These are phyloP conservation scores for Nyssa sinensis DNA, from an alignment of 148 eudicot species.

Conservation along the genomic window DNA sequence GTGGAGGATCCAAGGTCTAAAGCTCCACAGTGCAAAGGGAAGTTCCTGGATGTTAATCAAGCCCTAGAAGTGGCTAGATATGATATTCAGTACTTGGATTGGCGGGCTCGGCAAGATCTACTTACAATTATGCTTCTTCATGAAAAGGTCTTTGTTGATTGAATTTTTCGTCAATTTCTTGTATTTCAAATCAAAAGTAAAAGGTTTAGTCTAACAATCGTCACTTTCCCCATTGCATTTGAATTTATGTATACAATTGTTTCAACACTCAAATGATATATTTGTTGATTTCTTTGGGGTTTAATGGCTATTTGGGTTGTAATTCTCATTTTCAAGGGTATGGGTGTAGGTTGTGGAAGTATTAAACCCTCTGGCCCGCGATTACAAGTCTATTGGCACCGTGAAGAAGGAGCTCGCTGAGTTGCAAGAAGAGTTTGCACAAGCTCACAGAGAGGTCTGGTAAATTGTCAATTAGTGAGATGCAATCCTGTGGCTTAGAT, in stretches of 20 bases:
- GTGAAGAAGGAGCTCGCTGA: constrained; percentile 84
- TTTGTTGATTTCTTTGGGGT: neutral
- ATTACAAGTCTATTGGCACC: constrained; percentile 83
- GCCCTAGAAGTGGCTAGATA: constrained; percentile 85
- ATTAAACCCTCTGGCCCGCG: constrained; percentile 90
- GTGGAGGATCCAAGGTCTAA: constrained; percentile 84
- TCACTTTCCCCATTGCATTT: no score
- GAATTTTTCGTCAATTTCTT: neutral
- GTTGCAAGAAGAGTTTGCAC: constrained; percentile 77
- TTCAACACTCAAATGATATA: neutral
- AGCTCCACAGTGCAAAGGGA: constrained; percentile 65
- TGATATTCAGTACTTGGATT: constrained; percentile 90
- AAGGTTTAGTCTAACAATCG: neutral
- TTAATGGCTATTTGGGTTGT: neutral
- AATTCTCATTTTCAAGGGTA: constrained; percentile 22
- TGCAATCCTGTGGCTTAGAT: neutral
- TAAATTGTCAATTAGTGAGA: neutral
- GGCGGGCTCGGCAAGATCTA: constrained; percentile 96
- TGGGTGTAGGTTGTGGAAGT: constrained; percentile 82
- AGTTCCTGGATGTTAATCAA: constrained; percentile 75
- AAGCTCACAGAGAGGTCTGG: constrained; percentile 83
- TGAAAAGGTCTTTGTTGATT: constrained; percentile 57
- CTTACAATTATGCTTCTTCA: constrained; percentile 89
- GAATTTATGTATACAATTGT: no score
- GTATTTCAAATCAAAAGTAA: neutral